A percentile compares a stretch with the other conserved stretches of the same genome.
Evolutionary conservation across 192 early-diverging fungal genomes (phyloP).

Genomic region (Rhizoclosmatium globosum): DNA sequence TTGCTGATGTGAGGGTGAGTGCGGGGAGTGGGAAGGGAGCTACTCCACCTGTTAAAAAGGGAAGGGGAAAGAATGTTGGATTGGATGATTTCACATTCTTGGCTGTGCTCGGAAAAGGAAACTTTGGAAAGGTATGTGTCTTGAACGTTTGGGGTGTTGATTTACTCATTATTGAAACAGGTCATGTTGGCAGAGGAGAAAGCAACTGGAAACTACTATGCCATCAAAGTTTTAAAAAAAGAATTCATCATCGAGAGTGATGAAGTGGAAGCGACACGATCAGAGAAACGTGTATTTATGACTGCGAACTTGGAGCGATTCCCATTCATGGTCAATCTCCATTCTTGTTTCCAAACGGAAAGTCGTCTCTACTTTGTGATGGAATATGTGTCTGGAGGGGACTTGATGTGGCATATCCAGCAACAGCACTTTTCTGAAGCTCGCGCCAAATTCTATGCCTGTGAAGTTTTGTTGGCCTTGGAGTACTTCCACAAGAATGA

Average conservation of each 20-base stretch:
- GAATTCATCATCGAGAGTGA: slow-evolving; percentile 98
- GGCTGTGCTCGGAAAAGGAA: slow-evolving; percentile 96
- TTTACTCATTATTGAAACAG: background rate
- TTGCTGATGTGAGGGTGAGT: background rate
- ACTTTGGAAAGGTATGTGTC: slow-evolving; percentile 89
- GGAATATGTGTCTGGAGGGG: slow-evolving; percentile 97
- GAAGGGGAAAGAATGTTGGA: slow-evolving; percentile 62
- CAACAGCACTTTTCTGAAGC: slow-evolving; percentile 87
- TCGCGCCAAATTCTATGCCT: slow-evolving; percentile 95
- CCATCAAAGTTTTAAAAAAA: slow-evolving; percentile 99
- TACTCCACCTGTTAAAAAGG: too few relatives aligned
- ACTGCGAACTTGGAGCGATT: slow-evolving; percentile 90
- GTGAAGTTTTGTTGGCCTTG: slow-evolving; percentile 92
- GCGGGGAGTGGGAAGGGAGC: background rate
- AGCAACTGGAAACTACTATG: slow-evolving; percentile 79
- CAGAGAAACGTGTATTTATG: slow-evolving; percentile 94
- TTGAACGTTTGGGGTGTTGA: background rate
- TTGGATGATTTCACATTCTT: slow-evolving; percentile 94
- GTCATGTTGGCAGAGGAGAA: slow-evolving; percentile 98
- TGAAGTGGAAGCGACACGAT: slow-evolving; percentile 94
- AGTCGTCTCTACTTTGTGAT: slow-evolving; percentile 86
- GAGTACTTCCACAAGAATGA: slow-evolving; percentile 96
- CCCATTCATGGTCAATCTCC: slow-evolving; percentile 84
- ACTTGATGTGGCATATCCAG: slow-evolving; percentile 99
- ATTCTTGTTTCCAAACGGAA: slow-evolving; percentile 39